phyloP scores from a whole-genome alignment of 1,139 yeast genomes.

The Lipomyces yarrowii region DNA sequence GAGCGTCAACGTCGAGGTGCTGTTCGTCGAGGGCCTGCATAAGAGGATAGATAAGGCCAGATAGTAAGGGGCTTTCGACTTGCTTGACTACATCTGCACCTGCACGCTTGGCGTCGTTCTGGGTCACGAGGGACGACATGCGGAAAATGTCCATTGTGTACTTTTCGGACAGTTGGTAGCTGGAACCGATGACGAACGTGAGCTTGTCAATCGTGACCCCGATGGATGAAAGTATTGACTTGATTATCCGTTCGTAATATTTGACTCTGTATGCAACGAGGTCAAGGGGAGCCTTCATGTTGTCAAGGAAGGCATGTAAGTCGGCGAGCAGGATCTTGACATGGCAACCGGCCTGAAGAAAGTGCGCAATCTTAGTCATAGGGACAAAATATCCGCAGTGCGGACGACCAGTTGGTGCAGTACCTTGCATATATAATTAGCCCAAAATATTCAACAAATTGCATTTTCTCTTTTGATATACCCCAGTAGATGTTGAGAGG shows the following conservation, averaged over 20 bases:
- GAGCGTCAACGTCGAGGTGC: slow-evolving; percentile 84
- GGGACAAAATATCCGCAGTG: slow-evolving; percentile 99
- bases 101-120: slow-evolving; percentile 96
- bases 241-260: slow-evolving; percentile 82
- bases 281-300: slow-evolving; percentile 97
- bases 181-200: slow-evolving; percentile 81
- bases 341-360: slow-evolving; percentile 93
- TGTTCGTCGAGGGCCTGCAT: slow-evolving; percentile 99
- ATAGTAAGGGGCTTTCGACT: slow-evolving; percentile 87
- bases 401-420: slow-evolving; percentile 95
- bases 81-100: slow-evolving; percentile 99
- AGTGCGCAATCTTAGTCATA: slow-evolving; percentile 94
- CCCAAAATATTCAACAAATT: not conserved
- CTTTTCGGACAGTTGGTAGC: slow-evolving; percentile 75
- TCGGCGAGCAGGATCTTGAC: slow-evolving; percentile 94
- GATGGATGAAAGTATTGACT: slow-evolving; percentile 79
- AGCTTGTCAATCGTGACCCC: slow-evolving; percentile 91
- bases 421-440: slow-evolving; percentile 38
- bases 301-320: slow-evolving; percentile 93
- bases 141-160: slow-evolving; percentile 89
- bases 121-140: slow-evolving; percentile 79
- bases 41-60: slow-evolving; percentile 94
- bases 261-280: slow-evolving; percentile 85
- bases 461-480: not conserved
- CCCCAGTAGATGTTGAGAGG: slow-evolving; percentile 95